Conservation (phyloP, 1,139 yeast genomes). For the Blastobotrys capitulatus region DNA sequence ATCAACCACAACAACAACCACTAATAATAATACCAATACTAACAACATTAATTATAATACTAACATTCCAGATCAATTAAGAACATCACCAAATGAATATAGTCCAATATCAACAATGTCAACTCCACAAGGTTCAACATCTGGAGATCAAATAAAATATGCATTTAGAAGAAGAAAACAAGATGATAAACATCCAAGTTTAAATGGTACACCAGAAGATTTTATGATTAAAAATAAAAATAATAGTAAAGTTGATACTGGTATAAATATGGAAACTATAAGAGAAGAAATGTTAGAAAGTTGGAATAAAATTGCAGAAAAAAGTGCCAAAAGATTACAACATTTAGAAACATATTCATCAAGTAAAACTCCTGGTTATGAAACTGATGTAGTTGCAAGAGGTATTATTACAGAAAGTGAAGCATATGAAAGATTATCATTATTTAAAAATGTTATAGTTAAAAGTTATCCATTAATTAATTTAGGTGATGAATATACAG, state of each 20-base stretch:
- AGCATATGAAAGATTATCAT: conserved; percentile 28
- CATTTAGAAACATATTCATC: conserved; percentile 14
- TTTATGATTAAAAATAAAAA: conserved; percentile 5
- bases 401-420: conserved; percentile 32
- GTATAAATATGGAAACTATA: conserved; percentile 22
- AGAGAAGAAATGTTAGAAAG: conserved; percentile 29
- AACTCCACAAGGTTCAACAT: neutral
- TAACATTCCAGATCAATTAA: neutral
- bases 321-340: conserved; percentile 23
- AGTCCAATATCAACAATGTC: neutral
- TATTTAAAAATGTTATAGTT: conserved; percentile 27
- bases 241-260: conserved; percentile 16
- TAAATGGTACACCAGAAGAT: conserved; percentile 21
- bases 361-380: conserved; percentile 24
- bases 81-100: neutral
- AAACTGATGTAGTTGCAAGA: conserved; percentile 29
- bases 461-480: conserved; percentile 49
- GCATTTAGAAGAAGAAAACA: neutral
- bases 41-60: neutral
- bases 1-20: neutral
- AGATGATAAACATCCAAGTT: conserved; percentile 9
- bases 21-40: neutral
- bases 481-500: conserved; percentile 41
- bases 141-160: neutral
- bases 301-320: conserved; percentile 29